Percentiles rank a stretch among this genome's conserved stretches.
These are phyloP conservation scores for Zarea fungicola DNA, from an alignment of 2,329 filamentous ascomycete genomes.

Conservation along the genomic window DNA sequence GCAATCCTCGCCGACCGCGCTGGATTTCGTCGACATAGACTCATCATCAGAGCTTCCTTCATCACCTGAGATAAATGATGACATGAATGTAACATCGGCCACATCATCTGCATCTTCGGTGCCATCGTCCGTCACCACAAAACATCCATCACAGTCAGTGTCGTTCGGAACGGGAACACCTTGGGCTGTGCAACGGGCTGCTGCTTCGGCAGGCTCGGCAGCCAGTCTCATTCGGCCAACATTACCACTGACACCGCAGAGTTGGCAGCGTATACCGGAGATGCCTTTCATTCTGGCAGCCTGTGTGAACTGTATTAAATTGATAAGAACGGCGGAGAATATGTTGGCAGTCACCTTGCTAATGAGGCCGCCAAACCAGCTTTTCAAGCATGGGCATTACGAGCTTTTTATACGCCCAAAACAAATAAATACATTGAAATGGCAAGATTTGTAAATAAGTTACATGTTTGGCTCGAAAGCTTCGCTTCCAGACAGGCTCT, in stretches of 20 bases:
- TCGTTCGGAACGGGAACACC: background rate
- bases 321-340: too few relatives aligned
- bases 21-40: background rate
- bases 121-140: constrained; percentile 11
- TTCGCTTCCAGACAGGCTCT: too few relatives aligned
- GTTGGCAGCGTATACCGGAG: constrained; percentile 20
- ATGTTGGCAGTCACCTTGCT: too few relatives aligned
- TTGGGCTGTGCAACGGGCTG: constrained; percentile 9
- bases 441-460: too few relatives aligned
- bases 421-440: too few relatives aligned
- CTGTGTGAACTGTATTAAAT: background rate
- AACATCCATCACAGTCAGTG: constrained; percentile 11
- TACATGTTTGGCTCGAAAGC: too few relatives aligned
- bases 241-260: constrained; percentile 26
- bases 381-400: too few relatives aligned
- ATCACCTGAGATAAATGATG: background rate
- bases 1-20: background rate
- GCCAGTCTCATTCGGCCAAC: constrained; percentile 20
- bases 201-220: constrained; percentile 18
- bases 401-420: too few relatives aligned
- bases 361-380: too few relatives aligned
- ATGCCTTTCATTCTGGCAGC: too few relatives aligned
- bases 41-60: background rate
- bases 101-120: background rate
- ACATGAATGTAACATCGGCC: background rate